phyloP scores from a whole-genome alignment of 1,284 basidiomycete species.

The Caloboletus inedulis region DNA sequence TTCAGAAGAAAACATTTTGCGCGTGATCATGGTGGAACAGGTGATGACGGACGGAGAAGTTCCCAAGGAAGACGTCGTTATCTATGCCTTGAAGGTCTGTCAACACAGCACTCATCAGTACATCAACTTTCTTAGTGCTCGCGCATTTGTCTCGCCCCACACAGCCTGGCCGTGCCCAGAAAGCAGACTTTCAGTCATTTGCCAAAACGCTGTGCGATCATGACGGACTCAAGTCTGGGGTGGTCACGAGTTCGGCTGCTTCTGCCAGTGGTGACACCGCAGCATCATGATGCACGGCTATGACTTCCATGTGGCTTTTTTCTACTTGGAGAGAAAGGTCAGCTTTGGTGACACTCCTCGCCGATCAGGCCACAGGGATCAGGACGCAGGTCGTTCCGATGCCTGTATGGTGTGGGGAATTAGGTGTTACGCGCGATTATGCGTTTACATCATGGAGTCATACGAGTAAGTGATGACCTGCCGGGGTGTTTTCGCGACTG shows the following conservation, averaged over 20 bases:
- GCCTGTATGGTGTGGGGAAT: conserved; percentile 19
- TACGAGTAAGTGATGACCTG: conserved; percentile 1
- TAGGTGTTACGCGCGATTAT: conserved; percentile 2
- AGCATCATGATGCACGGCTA: conserved; percentile 15
- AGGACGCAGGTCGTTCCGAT: conserved; percentile 21
- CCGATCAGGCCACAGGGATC: conserved; percentile 18
- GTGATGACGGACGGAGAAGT: conserved; percentile 24
- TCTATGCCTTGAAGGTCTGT: conserved; percentile 43
- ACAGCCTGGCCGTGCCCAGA: conserved; percentile 49
- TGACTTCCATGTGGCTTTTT: neutral
- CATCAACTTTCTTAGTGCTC: neutral
- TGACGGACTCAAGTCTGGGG: conserved; percentile 19
- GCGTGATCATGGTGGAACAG: conserved; percentile 53
- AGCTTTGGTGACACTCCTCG: neutral
- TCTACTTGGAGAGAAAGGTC: neutral
- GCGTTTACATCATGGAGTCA: conserved; percentile 14
- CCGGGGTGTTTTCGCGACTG: neutral
- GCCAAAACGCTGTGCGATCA: conserved; percentile 41
- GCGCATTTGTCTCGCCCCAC: neutral
- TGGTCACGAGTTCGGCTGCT: neutral
- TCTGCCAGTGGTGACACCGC: conserved; percentile 5
- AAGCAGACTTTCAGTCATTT: conserved; percentile 50
- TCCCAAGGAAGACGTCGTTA: conserved; percentile 29
- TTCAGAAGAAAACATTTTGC: conserved; percentile 50
- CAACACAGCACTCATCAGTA: neutral